Conservation (phyloP, 345 rosid genomes). For the Anastatica hierochuntica region DNA sequence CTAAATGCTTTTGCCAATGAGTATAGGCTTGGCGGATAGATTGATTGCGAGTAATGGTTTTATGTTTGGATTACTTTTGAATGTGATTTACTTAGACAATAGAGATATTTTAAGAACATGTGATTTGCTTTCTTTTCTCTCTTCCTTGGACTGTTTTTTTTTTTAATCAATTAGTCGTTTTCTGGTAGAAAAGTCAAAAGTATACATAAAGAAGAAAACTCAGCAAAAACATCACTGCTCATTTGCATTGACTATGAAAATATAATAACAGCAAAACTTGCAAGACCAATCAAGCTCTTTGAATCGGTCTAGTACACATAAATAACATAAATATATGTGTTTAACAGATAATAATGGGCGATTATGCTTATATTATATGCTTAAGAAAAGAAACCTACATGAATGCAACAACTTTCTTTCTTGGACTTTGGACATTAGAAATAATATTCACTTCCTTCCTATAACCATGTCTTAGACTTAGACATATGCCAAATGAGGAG, state of each 20-base stretch:
- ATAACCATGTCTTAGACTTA: slow-evolving; percentile 23
- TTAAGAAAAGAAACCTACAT: slow-evolving; percentile 8
- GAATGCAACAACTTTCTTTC: slow-evolving; percentile 13
- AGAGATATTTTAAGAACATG: background rate
- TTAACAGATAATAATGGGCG: background rate
- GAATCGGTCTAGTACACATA: slow-evolving; percentile 18
- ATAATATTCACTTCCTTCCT: slow-evolving; percentile 2
- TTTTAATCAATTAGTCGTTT: slow-evolving; percentile 3
- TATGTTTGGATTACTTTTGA: background rate
- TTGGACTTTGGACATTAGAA: slow-evolving; percentile 11
- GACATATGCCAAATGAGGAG: slow-evolving; percentile 36
- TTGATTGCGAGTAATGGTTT: background rate
- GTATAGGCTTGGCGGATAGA: background rate
- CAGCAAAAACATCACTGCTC: background rate
- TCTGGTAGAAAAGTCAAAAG: slow-evolving; percentile 16
- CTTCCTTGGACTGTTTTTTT: background rate
- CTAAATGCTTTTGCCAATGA: background rate
- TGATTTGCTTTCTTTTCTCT: background rate
- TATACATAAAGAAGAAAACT: background rate
- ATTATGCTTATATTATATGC: slow-evolving; percentile 9
- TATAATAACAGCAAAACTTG: slow-evolving; percentile 19
- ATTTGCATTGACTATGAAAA: slow-evolving; percentile 18
- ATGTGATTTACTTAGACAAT: background rate
- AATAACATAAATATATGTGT: background rate
- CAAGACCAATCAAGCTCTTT: slow-evolving; percentile 20